Evolutionary conservation across 2,329 filamentous ascomycete species (phyloP).

Genomic region (Rachicladosporium sp.): DNA sequence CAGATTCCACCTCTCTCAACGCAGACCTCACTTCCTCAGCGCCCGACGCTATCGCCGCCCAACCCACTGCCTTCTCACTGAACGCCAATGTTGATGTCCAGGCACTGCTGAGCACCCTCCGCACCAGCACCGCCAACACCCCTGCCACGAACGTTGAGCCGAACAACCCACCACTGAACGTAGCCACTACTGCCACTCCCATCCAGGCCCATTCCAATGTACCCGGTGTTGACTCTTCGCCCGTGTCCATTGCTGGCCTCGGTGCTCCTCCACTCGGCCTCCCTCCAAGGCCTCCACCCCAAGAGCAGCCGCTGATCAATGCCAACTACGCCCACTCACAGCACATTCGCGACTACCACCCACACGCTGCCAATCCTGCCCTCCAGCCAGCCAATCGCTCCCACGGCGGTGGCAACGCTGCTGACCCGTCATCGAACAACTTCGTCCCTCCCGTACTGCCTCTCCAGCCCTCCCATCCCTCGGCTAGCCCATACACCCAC

Average conservation of each 20-base stretch:
- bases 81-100: conserved; percentile 31
- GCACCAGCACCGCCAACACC: conserved; percentile 7
- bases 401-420: conserved; percentile 15
- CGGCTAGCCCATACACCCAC: conserved; percentile 1
- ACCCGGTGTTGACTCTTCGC: conserved; percentile 19
- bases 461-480: conserved; percentile 3
- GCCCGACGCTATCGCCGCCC: background rate
- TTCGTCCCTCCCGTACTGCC: conserved; percentile 11
- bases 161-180: conserved; percentile 8
- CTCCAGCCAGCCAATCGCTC: conserved; percentile 14
- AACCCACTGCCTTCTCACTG: conserved; percentile 8
- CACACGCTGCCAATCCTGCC: conserved; percentile 30
- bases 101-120: conserved; percentile 33
- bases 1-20: conserved; percentile 5
- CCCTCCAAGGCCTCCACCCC: conserved; percentile 36
- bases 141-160: background rate
- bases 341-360: conserved; percentile 39
- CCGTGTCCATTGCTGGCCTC: conserved; percentile 19
- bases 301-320: conserved; percentile 36
- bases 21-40: conserved; percentile 2
- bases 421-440: conserved; percentile 8
- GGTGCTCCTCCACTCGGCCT: conserved; percentile 28
- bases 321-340: conserved; percentile 36
- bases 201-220: conserved; percentile 17
- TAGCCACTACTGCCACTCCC: conserved; percentile 16